Conservation (phyloP, 2,329 filamentous ascomycete genomes). For the Cladophialophora exuberans region DNA sequence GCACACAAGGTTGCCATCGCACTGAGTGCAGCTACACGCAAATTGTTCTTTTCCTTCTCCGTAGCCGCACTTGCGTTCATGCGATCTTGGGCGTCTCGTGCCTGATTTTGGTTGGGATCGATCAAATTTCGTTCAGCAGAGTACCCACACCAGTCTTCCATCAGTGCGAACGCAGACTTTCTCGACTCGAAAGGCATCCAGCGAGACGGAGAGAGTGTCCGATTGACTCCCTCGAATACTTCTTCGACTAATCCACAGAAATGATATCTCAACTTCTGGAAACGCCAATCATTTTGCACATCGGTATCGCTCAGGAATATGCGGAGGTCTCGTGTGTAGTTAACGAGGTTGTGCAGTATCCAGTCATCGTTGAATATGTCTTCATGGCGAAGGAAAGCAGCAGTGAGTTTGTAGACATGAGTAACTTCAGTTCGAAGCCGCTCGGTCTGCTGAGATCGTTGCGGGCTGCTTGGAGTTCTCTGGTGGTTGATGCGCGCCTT, state of each 20-base stretch:
- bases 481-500: constrained; percentile 81
- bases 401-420: constrained; percentile 92
- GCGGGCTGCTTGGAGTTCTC: constrained; percentile 78
- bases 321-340: constrained; percentile 88
- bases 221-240: constrained; percentile 87
- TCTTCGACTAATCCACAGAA: constrained; percentile 95
- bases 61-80: constrained; percentile 83
- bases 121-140: constrained; percentile 88
- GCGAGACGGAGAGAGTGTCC: constrained; percentile 78
- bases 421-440: constrained; percentile 90
- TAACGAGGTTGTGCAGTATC: constrained; percentile 84
- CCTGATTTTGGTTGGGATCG: constrained; percentile 68
- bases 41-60: constrained; percentile 94
- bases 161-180: constrained; percentile 91
- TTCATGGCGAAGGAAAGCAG: constrained; percentile 79
- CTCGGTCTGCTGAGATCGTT: constrained; percentile 81
- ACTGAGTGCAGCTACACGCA: constrained; percentile 86
- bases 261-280: constrained; percentile 86
- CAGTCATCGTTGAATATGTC: constrained; percentile 85
- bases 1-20: constrained; percentile 91
- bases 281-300: constrained; percentile 92
- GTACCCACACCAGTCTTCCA: constrained; percentile 99
- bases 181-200: constrained; percentile 98
- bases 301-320: constrained; percentile 94
- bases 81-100: constrained; percentile 59